phyloP scores from a whole-genome alignment of 1,284 basidiomycete species.

The Heterobasidion parviporum region DNA sequence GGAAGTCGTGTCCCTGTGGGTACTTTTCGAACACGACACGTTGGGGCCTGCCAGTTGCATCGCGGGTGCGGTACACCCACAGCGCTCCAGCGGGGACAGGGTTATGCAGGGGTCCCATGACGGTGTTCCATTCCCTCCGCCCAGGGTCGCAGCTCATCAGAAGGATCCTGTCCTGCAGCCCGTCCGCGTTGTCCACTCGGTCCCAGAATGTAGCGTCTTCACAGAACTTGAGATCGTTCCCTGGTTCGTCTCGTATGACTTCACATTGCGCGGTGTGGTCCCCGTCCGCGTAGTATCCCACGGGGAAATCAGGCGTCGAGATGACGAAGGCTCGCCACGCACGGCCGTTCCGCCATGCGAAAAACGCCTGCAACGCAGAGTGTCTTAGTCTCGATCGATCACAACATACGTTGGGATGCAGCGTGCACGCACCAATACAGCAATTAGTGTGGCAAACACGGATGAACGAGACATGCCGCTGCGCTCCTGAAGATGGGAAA shows the following conservation, averaged over 20 bases:
- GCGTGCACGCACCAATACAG: no score
- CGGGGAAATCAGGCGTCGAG: constrained; percentile 31
- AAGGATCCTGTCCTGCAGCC: constrained; percentile 30
- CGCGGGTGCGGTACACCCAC: constrained; percentile 14
- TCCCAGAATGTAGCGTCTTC: constrained; percentile 63
- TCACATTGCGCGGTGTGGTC: constrained; percentile 36
- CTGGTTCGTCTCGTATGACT: constrained; percentile 22
- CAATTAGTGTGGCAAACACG: no score
- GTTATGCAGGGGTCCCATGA: constrained; percentile 48
- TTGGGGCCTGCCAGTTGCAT: constrained; percentile 5
- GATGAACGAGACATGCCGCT: no score
- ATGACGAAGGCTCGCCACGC: constrained; percentile 31
- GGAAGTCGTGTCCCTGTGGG: constrained; percentile 42
- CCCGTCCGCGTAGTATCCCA: constrained; percentile 39
- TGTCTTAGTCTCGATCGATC: no score
- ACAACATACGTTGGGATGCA: no score
- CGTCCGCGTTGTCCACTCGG: constrained; percentile 24
- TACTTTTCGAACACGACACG: constrained; percentile 30
- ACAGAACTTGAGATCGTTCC: constrained; percentile 30
- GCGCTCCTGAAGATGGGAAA: no score
- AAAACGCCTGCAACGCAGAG: constrained; percentile 21
- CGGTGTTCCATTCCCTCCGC: constrained; percentile 53
- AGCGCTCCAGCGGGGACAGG: constrained; percentile 21
- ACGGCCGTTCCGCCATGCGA: constrained; percentile 35
- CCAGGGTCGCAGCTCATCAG: constrained; percentile 47